Evolutionary conservation across 495 filamentous ascomycete genomes (phyloP).

Genomic region (Ascobolus immersus): DNA sequence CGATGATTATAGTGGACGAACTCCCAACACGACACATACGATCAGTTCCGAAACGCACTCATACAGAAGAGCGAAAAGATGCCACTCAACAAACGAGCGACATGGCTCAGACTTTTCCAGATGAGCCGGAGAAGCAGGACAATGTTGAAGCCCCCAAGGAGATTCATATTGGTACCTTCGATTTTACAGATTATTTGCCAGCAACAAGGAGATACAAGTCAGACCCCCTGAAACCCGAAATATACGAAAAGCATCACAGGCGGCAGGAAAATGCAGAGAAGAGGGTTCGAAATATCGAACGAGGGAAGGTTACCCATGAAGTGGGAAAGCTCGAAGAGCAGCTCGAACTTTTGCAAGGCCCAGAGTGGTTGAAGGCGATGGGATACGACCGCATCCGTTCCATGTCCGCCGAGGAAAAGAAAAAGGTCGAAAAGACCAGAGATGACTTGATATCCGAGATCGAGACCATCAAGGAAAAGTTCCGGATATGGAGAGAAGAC

Average conservation of each 20-base stretch:
- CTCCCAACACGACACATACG: too few species aligned
- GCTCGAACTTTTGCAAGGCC: slow-evolving; percentile 64
- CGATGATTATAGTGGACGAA: too few species aligned
- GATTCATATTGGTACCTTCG: too few species aligned
- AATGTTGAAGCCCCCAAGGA: too few species aligned
- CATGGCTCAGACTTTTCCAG: too few species aligned
- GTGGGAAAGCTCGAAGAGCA: slow-evolving; percentile 65
- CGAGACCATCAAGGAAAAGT: slow-evolving; percentile 56
- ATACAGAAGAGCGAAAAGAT: too few species aligned
- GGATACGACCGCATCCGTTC: slow-evolving; percentile 72
- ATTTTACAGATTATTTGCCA: neutral
- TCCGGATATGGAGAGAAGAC: slow-evolving; percentile 63
- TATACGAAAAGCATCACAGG: slow-evolving; percentile 10
- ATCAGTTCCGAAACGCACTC: too few species aligned
- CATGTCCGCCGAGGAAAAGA: too few species aligned
- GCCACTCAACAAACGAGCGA: too few species aligned
- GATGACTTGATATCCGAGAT: slow-evolving; percentile 62
- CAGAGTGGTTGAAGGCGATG: slow-evolving; percentile 81
- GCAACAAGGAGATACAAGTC: slow-evolving; percentile 1
- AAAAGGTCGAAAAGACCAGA: slow-evolving; percentile 66
- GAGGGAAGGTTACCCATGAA: slow-evolving; percentile 75
- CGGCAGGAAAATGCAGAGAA: slow-evolving; percentile 31
- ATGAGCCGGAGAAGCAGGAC: too few species aligned
- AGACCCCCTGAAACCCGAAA: slow-evolving; percentile 10
- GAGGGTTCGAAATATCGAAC: slow-evolving; percentile 77